A percentile compares a stretch with the other conserved stretches of the same genome.
Conservation (phyloP, 192 early-diverging fungal species). For the Radiomyces spectabilis region DNA sequence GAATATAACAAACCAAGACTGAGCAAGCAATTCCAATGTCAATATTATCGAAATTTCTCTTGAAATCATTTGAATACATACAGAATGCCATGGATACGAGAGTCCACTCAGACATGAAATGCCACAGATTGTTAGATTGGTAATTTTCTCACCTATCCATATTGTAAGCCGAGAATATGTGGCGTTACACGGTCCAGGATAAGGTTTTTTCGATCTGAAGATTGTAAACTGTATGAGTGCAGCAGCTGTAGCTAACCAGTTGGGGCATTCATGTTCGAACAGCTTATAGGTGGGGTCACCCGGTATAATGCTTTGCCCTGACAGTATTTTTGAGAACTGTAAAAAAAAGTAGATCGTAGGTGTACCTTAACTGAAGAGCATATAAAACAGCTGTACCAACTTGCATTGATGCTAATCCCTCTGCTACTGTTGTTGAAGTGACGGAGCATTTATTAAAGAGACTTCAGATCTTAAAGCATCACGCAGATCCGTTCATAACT, state of each 20-base stretch:
- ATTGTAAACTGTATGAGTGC: slow-evolving; percentile 6
- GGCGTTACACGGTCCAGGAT: neutral
- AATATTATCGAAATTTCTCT: no score
- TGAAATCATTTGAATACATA: no score
- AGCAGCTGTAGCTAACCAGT: neutral
- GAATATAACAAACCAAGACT: no score
- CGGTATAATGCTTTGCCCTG: neutral
- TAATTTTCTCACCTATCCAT: no score
- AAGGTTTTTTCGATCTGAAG: slow-evolving; percentile 1
- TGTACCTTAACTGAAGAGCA: neutral
- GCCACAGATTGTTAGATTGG: no score
- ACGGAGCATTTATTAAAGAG: slow-evolving; percentile 1
- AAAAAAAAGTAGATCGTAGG: neutral
- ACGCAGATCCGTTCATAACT: slow-evolving; percentile 4
- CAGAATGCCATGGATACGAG: no score
- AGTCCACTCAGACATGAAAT: no score
- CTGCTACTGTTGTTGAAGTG: slow-evolving; percentile 8
- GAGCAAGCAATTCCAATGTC: no score
- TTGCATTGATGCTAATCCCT: slow-evolving; percentile 8
- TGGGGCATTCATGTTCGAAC: slow-evolving; percentile 4
- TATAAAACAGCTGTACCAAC: no score
- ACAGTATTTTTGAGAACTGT: slow-evolving; percentile 2
- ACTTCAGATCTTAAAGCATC: slow-evolving; percentile 1
- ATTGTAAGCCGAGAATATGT: no score
- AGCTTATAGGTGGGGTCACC: slow-evolving; percentile 4